These are phyloP conservation scores for Hypoxylon sp. DNA, from an alignment of 2,329 filamentous ascomycete species.

Conservation along the genomic window DNA sequence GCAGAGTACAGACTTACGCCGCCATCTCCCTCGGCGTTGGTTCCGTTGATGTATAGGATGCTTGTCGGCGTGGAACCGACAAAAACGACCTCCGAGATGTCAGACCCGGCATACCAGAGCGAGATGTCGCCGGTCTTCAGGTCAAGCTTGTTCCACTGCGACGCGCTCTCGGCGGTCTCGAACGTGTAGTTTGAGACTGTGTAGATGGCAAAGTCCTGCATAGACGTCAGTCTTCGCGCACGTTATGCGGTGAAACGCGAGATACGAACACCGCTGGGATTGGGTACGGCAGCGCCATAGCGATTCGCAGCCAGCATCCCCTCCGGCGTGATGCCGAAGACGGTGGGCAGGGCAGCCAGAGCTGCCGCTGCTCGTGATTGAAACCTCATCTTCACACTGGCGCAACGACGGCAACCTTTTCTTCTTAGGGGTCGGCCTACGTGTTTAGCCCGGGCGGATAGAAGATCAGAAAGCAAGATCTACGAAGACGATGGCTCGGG, in stretches of 20 bases:
- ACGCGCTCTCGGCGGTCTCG: slow-evolving; percentile 56
- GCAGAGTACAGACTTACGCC: slow-evolving; percentile 51
- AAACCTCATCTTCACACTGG: slow-evolving; percentile 39
- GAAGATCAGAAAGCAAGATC: slow-evolving; percentile 13
- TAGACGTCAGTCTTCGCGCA: slow-evolving; percentile 19
- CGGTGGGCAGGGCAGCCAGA: slow-evolving; percentile 41
- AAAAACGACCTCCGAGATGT: slow-evolving; percentile 65
- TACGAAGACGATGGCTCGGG: slow-evolving; percentile 6
- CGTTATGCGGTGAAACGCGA: not conserved
- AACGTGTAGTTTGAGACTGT: slow-evolving; percentile 67
- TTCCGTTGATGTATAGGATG: slow-evolving; percentile 58
- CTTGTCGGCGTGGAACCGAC: slow-evolving; percentile 59
- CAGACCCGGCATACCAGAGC: slow-evolving; percentile 59
- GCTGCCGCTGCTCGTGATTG: slow-evolving; percentile 38
- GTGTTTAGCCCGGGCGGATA: slow-evolving; percentile 1
- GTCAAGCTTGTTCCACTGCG: slow-evolving; percentile 63
- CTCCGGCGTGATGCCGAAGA: slow-evolving; percentile 44
- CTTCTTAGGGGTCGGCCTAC: slow-evolving; percentile 13
- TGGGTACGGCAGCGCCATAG: slow-evolving; percentile 44
- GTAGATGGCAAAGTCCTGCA: slow-evolving; percentile 55
- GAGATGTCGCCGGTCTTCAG: slow-evolving; percentile 60
- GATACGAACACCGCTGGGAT: slow-evolving; percentile 45
- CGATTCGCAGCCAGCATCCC: slow-evolving; percentile 46
- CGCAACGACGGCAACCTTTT: slow-evolving; percentile 13
- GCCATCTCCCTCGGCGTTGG: slow-evolving; percentile 54